These are phyloP conservation scores for Eutrema japonicum DNA, from an alignment of 345 rosid species.

Conservation along the genomic window DNA sequence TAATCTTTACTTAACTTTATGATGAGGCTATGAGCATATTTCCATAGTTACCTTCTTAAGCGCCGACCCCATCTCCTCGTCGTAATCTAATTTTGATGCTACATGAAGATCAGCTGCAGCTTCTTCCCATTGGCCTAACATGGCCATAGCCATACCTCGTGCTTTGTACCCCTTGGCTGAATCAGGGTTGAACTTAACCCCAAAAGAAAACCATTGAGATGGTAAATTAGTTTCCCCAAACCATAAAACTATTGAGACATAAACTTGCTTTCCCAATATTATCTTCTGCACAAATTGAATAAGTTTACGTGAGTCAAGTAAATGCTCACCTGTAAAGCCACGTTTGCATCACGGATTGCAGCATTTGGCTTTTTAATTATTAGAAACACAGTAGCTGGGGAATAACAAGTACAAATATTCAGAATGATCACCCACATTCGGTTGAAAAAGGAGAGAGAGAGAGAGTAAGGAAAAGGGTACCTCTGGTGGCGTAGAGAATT, in stretches of 20 bases:
- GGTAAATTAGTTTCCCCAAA: neutral
- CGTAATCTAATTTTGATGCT: conserved; percentile 84
- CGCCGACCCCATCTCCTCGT: conserved; percentile 68
- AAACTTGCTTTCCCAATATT: neutral
- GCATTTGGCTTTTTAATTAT: conserved; percentile 79
- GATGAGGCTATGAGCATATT: conserved; percentile 20
- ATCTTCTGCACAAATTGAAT: conserved; percentile 15
- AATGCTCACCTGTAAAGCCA: conserved; percentile 69
- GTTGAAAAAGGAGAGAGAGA: neutral
- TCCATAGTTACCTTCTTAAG: conserved; percentile 67
- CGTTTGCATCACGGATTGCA: conserved; percentile 71
- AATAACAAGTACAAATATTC: conserved; percentile 29
- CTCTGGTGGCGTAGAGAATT: conserved; percentile 81
- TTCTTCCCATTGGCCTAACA: conserved; percentile 80
- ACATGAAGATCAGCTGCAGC: conserved; percentile 78
- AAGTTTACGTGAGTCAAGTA: conserved; percentile 18
- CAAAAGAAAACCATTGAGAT: conserved; percentile 15
- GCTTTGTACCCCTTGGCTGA: conserved; percentile 88
- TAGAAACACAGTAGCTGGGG: conserved; percentile 64
- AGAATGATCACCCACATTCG: conserved; percentile 20
- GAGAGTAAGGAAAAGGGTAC: conserved; percentile 37
- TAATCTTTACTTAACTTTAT: neutral
- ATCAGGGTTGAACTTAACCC: conserved; percentile 76
- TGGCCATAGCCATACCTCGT: conserved; percentile 78
- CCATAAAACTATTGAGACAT: conserved; percentile 11